These are phyloP conservation scores for Pinus tabuliformis DNA, from an alignment of 75 land plant species.

Conservation along the genomic window DNA sequence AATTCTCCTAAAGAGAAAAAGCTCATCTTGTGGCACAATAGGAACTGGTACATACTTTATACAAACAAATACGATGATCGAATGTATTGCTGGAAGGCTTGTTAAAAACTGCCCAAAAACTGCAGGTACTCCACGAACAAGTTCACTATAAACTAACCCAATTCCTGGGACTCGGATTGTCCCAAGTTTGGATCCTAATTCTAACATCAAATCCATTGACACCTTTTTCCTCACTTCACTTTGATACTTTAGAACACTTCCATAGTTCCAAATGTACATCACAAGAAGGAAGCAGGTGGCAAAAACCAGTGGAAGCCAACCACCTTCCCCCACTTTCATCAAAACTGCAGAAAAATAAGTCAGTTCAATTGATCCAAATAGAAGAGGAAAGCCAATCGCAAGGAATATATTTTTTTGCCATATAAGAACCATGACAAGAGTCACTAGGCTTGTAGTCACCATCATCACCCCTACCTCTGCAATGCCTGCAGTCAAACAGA, in stretches of 20 bases:
- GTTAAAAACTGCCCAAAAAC: constrained; percentile 81
- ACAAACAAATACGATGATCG: constrained; percentile 85
- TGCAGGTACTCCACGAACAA: constrained; percentile 91
- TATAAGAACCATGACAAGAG: constrained; percentile 90
- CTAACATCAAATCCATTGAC: constrained; percentile 84
- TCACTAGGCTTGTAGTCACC: constrained; percentile 79
- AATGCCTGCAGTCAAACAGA: constrained; percentile 54
- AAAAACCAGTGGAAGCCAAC: constrained; percentile 94
- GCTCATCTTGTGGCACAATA: constrained; percentile 84
- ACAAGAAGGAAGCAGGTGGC: constrained; percentile 62
- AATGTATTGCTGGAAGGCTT: constrained; percentile 92
- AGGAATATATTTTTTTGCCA: constrained; percentile 82
- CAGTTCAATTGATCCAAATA: constrained; percentile 80
- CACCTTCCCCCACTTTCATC: constrained; percentile 77
- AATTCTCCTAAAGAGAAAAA: constrained; percentile 80
- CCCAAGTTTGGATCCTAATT: constrained; percentile 86
- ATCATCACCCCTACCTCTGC: constrained; percentile 96
- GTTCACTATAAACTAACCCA: constrained; percentile 87
- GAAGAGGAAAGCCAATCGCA: constrained; percentile 63
- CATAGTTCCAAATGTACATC: constrained; percentile 99
- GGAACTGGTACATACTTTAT: constrained; percentile 95
- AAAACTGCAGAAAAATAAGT: constrained; percentile 80
- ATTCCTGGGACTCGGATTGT: constrained; percentile 87
- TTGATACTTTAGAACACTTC: constrained; percentile 78
- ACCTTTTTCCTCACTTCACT: constrained; percentile 85